phyloP scores from a whole-genome alignment of 2,329 filamentous ascomycete species.

The Arthrobotrys pseudoclavata region DNA sequence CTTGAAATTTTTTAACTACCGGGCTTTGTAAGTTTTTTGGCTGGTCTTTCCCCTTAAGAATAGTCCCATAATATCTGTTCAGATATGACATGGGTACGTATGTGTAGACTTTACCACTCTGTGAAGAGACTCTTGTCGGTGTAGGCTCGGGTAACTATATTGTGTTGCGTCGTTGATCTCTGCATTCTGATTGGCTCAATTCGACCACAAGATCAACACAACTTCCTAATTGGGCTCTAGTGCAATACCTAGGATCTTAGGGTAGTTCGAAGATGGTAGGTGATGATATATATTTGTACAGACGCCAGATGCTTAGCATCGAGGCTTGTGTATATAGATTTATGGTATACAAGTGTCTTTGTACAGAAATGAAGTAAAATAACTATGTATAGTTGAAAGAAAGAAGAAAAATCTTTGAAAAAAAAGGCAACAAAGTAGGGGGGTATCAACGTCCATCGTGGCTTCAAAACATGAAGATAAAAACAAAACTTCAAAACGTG shows the following conservation, averaged over 20 bases:
- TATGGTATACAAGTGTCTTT: constrained; percentile 50
- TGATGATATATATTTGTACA: constrained; percentile 40
- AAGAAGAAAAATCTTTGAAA: too few relatives aligned
- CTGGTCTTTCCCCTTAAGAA: too few relatives aligned
- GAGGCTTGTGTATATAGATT: constrained; percentile 41
- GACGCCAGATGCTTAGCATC: constrained; percentile 30
- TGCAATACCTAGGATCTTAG: not conserved
- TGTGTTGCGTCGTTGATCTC: constrained; percentile 1
- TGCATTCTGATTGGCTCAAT: constrained; percentile 5
- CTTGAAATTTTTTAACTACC: not conserved
- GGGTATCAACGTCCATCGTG: constrained; percentile 30
- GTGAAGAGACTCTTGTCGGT: too few relatives aligned
- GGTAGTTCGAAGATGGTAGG: not conserved
- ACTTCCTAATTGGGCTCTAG: constrained; percentile 13
- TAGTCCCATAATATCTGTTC: too few relatives aligned
- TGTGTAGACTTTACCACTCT: too few relatives aligned
- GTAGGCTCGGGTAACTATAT: too few relatives aligned
- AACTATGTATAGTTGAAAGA: not conserved
- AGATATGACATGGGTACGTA: too few relatives aligned
- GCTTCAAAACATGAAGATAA: not conserved
- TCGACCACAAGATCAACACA: constrained; percentile 3
- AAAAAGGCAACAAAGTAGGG: not conserved
- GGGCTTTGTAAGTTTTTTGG: not conserved
- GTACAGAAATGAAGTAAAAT: constrained; percentile 28
- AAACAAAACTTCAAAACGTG: constrained; percentile 4